phyloP scores from a whole-genome alignment of 352 stramenopile genomes.

The Globisporangium perplexum region DNA sequence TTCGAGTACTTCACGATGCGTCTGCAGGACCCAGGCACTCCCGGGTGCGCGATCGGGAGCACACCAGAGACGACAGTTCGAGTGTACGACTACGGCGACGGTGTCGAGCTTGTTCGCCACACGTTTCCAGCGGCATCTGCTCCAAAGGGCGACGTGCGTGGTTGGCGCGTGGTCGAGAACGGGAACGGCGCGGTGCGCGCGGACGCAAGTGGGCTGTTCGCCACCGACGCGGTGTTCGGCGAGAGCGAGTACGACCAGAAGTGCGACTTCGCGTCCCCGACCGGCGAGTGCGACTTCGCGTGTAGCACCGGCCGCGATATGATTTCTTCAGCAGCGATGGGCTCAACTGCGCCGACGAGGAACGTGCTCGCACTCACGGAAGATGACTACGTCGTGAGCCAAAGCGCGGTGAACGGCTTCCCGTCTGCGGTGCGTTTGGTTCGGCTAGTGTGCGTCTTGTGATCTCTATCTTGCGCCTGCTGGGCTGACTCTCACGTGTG shows the following conservation, averaged over 20 bases:
- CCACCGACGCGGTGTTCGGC: constrained; percentile 49
- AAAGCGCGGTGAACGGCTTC: constrained; percentile 26
- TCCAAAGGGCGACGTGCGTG: constrained; percentile 18
- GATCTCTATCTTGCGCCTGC: not conserved
- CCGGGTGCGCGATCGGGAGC: constrained; percentile 24
- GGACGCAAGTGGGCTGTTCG: constrained; percentile 50
- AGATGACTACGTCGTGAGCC: constrained; percentile 36
- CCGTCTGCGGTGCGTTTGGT: constrained; percentile 25
- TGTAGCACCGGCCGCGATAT: constrained; percentile 44
- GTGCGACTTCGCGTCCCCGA: constrained; percentile 54
- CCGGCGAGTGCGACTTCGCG: constrained; percentile 36
- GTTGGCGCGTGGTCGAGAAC: constrained; percentile 55
- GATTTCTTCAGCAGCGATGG: constrained; percentile 2
- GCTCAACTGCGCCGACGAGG: constrained; percentile 12
- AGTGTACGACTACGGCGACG: constrained; percentile 64
- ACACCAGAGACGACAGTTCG: constrained; percentile 28
- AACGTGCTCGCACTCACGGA: constrained; percentile 33
- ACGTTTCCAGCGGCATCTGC: constrained; percentile 20
- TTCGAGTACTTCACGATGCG: constrained; percentile 48
- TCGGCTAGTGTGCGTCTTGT: not conserved
- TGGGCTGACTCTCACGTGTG: not conserved
- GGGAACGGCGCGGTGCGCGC: constrained; percentile 30
- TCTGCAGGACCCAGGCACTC: constrained; percentile 21
- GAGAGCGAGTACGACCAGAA: constrained; percentile 59
- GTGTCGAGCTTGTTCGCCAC: constrained; percentile 15